phyloP scores from a whole-genome alignment of 768 basidiomycete genomes.

The Boletus edulis region DNA sequence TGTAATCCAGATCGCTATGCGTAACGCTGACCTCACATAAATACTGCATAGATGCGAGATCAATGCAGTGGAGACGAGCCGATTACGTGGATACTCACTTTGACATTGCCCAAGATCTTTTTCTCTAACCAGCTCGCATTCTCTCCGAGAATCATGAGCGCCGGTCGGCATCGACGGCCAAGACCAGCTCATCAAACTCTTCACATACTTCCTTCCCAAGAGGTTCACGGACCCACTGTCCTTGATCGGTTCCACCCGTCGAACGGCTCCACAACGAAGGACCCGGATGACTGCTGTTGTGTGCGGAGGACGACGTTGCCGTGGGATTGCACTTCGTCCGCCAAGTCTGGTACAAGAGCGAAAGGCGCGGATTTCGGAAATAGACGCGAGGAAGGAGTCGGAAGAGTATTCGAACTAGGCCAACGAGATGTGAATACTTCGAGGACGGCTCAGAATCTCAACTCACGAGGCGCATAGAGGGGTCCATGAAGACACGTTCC shows the following conservation, averaged over 20 bases:
- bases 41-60: not conserved
- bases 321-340: slow-evolving; percentile 1
- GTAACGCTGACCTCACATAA: not conserved
- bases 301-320: not conserved
- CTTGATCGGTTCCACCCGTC: slow-evolving; percentile 4
- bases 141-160: slow-evolving; percentile 1
- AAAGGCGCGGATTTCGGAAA: not conserved
- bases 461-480: slow-evolving; percentile 1
- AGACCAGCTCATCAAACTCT: slow-evolving; percentile 4
- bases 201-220: not conserved
- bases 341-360: slow-evolving; percentile 1
- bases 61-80: not conserved
- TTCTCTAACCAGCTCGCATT: not conserved
- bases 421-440: not conserved
- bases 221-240: not conserved
- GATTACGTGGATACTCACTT: not conserved
- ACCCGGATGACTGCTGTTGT: not conserved
- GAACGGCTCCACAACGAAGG: slow-evolving; percentile 3
- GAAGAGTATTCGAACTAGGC: slow-evolving; percentile 4
- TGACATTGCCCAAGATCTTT: not conserved
- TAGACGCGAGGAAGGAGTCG: slow-evolving; percentile 11
- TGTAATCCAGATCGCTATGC: not conserved
- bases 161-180: slow-evolving; percentile 8
- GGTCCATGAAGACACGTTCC: not conserved
- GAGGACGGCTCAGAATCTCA: not conserved